Conservation (phyloP, 176 grass and related monocot species). For the Eragrostis curvula region DNA sequence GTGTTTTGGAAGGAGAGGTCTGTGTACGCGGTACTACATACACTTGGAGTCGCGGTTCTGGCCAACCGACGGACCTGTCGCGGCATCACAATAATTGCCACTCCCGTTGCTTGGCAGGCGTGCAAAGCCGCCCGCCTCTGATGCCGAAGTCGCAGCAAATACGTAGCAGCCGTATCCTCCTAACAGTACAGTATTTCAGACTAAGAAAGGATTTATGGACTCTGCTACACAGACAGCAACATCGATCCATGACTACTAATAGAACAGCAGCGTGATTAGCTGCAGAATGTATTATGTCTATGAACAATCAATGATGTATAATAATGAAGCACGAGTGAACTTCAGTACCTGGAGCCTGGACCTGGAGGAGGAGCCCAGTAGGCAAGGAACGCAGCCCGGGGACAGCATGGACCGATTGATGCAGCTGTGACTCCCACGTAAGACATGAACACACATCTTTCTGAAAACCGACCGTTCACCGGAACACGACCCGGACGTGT, state of each 20-base stretch:
- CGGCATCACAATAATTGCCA: constrained; percentile 35
- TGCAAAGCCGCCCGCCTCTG: constrained; percentile 18
- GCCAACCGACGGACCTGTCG: constrained; percentile 46
- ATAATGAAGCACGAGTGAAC: too few relatives aligned
- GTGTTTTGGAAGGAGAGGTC: neutral
- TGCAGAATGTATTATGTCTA: too few relatives aligned
- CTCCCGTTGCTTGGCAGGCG: constrained; percentile 30
- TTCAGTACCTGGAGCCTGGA: too few relatives aligned
- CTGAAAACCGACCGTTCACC: constrained; percentile 37
- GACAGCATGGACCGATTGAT: neutral
- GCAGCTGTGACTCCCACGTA: constrained; percentile 17
- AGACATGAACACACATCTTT: constrained; percentile 37
- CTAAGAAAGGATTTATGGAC: too few relatives aligned
- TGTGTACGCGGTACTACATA: neutral
- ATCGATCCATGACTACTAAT: too few relatives aligned
- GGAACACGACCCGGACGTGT: neutral
- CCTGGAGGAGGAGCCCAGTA: too few relatives aligned
- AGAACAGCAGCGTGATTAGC: too few relatives aligned
- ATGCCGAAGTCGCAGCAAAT: constrained; percentile 44
- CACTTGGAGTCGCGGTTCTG: constrained; percentile 37
- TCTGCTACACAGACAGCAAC: too few relatives aligned
- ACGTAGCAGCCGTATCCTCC: neutral
- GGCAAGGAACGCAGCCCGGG: too few relatives aligned
- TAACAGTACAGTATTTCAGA: neutral
- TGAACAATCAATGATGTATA: too few relatives aligned